phyloP scores from a whole-genome alignment of 306 rosid genomes.

The Lithocarpus polystachyus region DNA sequence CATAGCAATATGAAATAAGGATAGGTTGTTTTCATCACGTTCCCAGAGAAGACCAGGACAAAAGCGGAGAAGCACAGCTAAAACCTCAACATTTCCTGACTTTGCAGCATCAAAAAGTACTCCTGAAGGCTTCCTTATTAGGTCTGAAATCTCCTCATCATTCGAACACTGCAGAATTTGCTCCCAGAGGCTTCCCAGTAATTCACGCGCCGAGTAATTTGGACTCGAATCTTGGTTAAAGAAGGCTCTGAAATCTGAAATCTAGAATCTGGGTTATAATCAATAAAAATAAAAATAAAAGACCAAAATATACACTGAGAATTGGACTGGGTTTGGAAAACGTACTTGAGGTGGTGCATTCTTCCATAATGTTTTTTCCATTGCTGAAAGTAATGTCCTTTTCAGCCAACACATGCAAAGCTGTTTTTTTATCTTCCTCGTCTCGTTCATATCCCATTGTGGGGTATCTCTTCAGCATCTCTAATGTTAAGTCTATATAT shows the following conservation, averaged over 20 bases:
- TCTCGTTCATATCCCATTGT: neutral
- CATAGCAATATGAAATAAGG: neutral
- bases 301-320: too few species aligned
- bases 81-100: neutral
- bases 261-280: neutral
- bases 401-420: neutral
- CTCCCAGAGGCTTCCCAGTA: neutral
- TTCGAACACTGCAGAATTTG: neutral
- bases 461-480: neutral
- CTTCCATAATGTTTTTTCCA: neutral
- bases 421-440: neutral
- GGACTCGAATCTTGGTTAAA: neutral
- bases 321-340: neutral
- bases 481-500: neutral
- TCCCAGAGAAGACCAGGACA: neutral
- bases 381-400: neutral
- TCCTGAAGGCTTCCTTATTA: neutral
- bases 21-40: neutral
- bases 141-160: neutral
- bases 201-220: too few species aligned
- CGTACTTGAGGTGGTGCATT: neutral
- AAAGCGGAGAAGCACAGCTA: neutral
- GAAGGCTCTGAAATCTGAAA: neutral
- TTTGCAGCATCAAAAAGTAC: constrained; percentile 1
- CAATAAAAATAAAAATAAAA: too few species aligned